Evolutionary conservation across 768 basidiomycete genomes (phyloP).

Genomic region (Pleurotus pulmonarius): DNA sequence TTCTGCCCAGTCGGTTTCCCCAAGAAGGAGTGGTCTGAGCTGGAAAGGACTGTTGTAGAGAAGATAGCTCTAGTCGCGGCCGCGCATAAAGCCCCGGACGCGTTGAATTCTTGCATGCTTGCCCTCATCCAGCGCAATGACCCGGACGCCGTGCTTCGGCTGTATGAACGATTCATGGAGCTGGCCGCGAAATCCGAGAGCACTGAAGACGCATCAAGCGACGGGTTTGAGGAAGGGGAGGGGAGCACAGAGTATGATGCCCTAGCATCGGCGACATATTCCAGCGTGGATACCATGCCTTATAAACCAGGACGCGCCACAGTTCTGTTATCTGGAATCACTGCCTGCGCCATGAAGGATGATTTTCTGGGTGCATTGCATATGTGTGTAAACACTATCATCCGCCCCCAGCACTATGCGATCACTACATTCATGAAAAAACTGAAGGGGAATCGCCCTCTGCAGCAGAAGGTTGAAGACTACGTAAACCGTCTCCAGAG

Average conservation of each 20-base stretch:
- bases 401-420: constrained; percentile 29
- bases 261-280: constrained; percentile 18
- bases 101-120: constrained; percentile 48
- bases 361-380: constrained; percentile 56
- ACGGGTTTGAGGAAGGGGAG: neutral
- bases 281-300: constrained; percentile 10
- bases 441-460: constrained; percentile 27
- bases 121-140: constrained; percentile 38
- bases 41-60: constrained; percentile 28
- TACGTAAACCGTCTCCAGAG: constrained; percentile 47
- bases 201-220: constrained; percentile 11
- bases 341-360: constrained; percentile 57
- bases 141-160: constrained; percentile 34
- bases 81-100: constrained; percentile 36
- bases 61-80: constrained; percentile 51
- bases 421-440: constrained; percentile 35
- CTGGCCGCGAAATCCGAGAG: constrained; percentile 18
- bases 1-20: constrained; percentile 12
- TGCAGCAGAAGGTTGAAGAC: constrained; percentile 36
- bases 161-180: constrained; percentile 38
- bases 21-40: constrained; percentile 18
- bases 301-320: constrained; percentile 27
- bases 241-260: constrained; percentile 19
- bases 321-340: constrained; percentile 49
- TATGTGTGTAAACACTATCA: constrained; percentile 32